phyloP scores from a whole-genome alignment of 345 rosid species.

The Corchorus capsularis region DNA sequence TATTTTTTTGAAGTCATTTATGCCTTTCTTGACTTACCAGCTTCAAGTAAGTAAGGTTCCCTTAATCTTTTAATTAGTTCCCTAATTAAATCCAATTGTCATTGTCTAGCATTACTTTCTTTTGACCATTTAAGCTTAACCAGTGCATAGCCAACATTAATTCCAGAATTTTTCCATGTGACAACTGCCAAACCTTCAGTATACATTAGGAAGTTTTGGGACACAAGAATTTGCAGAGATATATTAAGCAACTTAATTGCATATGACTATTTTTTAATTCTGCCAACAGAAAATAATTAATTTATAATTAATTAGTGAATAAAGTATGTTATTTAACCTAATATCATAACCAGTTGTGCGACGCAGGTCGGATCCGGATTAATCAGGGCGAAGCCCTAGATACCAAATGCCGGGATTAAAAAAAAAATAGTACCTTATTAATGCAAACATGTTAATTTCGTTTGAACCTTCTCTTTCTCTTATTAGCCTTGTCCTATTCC shows the following conservation, averaged over 20 bases:
- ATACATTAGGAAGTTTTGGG: neutral
- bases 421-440: neutral
- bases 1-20: no score
- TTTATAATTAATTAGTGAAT: neutral
- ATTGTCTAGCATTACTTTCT: neutral
- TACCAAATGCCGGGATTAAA: no score
- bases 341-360: no score
- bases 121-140: neutral
- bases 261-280: neutral
- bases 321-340: neutral
- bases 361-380: no score
- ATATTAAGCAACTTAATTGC: neutral
- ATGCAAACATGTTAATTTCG: neutral
- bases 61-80: no score
- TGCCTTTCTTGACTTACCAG: no score
- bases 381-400: no score
- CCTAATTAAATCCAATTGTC: no score
- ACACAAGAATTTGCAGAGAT: slow-evolving; percentile 2
- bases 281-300: neutral
- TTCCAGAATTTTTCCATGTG: neutral
- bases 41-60: no score
- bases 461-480: neutral
- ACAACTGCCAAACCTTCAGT: neutral
- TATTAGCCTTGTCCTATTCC: neutral
- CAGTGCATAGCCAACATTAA: neutral